A percentile compares a stretch with the other conserved stretches of the same genome.
These are phyloP conservation scores for Mytilinidion resinicola DNA, from an alignment of 495 filamentous ascomycete genomes.

Conservation along the genomic window DNA sequence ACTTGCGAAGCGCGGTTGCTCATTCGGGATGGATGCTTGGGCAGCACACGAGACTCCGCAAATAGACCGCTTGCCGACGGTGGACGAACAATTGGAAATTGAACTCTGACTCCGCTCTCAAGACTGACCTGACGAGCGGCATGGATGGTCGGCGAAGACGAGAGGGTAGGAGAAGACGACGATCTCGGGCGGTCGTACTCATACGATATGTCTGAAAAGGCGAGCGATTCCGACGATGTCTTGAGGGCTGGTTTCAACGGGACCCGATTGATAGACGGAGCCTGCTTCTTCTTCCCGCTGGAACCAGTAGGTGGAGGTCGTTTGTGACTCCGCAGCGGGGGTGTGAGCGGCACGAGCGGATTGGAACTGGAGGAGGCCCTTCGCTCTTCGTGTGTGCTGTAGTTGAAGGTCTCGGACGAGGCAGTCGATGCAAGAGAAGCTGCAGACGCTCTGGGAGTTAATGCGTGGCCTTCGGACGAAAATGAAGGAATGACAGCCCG, in stretches of 20 bases:
- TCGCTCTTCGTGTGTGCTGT: constrained; percentile 6
- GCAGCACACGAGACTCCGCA: constrained; percentile 27
- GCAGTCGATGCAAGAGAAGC: constrained; percentile 30
- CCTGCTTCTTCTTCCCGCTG: constrained; percentile 11
- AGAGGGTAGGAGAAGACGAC: constrained; percentile 16
- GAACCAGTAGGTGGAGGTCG: constrained; percentile 19
- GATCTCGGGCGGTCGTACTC: constrained; percentile 19
- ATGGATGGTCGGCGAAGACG: constrained; percentile 15
- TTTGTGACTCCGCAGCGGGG: constrained; percentile 9
- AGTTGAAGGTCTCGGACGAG: constrained; percentile 22
- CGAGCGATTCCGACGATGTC: constrained; percentile 29
- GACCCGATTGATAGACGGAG: constrained; percentile 20
- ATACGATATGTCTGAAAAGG: constrained; percentile 15
- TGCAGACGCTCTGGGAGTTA: constrained; percentile 27
- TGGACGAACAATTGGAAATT: constrained; percentile 30
- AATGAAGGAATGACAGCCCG: constrained; percentile 28
- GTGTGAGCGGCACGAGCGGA: constrained; percentile 1
- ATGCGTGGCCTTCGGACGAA: constrained; percentile 23
- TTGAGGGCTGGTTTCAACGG: constrained; percentile 19
- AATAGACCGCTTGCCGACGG: constrained; percentile 29
- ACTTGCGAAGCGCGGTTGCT: constrained; percentile 23
- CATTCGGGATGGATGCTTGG: constrained; percentile 31
- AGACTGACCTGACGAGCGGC: constrained; percentile 25
- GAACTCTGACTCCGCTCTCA: constrained; percentile 29
- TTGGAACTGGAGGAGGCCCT: constrained; percentile 18